These are phyloP conservation scores for Candida quercuum DNA, from an alignment of 805 yeast species.

Conservation along the genomic window DNA sequence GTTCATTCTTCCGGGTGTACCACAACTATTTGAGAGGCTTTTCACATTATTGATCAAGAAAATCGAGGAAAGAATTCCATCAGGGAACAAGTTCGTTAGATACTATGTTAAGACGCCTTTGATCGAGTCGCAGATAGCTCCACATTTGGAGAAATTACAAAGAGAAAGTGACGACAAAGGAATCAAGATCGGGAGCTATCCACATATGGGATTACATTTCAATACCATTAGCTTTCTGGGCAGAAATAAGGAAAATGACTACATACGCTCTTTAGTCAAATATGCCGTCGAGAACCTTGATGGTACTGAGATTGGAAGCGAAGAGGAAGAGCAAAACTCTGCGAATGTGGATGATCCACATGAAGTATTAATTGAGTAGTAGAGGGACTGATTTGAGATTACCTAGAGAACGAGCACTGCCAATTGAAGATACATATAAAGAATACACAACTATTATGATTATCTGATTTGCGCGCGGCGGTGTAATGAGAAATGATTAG, in stretches of 20 bases:
- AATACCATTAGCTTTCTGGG: conserved; percentile 77
- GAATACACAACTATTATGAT: no score
- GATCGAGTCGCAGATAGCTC: conserved; percentile 67
- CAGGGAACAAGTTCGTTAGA: conserved; percentile 31
- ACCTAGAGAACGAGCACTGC: no score
- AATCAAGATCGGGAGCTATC: conserved; percentile 80
- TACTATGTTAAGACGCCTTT: conserved; percentile 56
- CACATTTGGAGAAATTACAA: conserved; percentile 52
- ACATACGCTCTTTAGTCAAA: conserved; percentile 39
- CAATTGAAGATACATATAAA: no score
- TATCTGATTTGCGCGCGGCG: no score
- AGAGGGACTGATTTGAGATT: no score
- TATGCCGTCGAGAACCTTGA: conserved; percentile 41
- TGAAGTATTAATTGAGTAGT: background rate
- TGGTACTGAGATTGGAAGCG: conserved; percentile 53
- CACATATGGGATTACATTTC: conserved; percentile 60
- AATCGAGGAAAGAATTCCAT: conserved; percentile 30
- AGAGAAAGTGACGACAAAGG: conserved; percentile 23
- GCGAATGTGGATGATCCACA: background rate
- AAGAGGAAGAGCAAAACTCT: conserved; percentile 41
- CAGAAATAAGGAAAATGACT: conserved; percentile 30
- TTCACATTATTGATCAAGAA: conserved; percentile 38
- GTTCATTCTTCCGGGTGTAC: conserved; percentile 80
- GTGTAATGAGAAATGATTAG: no score
- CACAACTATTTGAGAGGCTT: conserved; percentile 59